A percentile compares a stretch with the other conserved stretches of the same genome.
Conservation (phyloP, 768 basidiomycete species). For the Rubroboletus satanas region DNA sequence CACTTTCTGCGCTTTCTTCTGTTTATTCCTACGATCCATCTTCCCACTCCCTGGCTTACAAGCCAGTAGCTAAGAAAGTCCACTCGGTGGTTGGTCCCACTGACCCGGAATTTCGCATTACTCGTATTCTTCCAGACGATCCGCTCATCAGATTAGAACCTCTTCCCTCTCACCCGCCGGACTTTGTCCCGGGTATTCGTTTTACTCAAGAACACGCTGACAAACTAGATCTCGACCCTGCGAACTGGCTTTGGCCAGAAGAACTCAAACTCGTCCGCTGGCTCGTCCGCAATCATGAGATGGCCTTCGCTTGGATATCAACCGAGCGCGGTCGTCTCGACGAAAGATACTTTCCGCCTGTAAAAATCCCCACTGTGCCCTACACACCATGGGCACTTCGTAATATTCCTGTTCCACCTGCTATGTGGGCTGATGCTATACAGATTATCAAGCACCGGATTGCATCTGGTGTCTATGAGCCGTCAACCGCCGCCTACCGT, state of each 20-base stretch:
- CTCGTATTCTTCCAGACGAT: too few relatives aligned
- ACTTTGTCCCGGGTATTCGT: not conserved
- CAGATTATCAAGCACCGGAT: conserved; percentile 34
- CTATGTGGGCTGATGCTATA: not conserved
- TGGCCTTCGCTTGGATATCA: conserved; percentile 39
- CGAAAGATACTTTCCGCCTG: conserved; percentile 29
- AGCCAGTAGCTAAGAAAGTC: too few relatives aligned
- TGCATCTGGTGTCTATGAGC: conserved; percentile 37
- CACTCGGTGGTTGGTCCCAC: too few relatives aligned
- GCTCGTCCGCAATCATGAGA: conserved; percentile 13
- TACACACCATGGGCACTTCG: conserved; percentile 33
- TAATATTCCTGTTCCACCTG: conserved; percentile 31
- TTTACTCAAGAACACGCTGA: not conserved
- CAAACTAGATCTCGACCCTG: not conserved
- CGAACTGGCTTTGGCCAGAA: not conserved
- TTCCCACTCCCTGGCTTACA: too few relatives aligned
- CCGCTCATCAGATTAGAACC: too few relatives aligned
- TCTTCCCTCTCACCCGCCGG: too few relatives aligned
- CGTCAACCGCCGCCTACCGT: not conserved
- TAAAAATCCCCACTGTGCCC: conserved; percentile 30
- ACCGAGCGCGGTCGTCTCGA: conserved; percentile 31
- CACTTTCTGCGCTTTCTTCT: too few relatives aligned
- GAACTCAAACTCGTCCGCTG: not conserved
- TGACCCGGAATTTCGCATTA: too few relatives aligned
- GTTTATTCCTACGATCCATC: too few relatives aligned